These are phyloP conservation scores for Aspergillus taichungensis DNA, from an alignment of 495 filamentous ascomycete genomes.

Conservation along the genomic window DNA sequence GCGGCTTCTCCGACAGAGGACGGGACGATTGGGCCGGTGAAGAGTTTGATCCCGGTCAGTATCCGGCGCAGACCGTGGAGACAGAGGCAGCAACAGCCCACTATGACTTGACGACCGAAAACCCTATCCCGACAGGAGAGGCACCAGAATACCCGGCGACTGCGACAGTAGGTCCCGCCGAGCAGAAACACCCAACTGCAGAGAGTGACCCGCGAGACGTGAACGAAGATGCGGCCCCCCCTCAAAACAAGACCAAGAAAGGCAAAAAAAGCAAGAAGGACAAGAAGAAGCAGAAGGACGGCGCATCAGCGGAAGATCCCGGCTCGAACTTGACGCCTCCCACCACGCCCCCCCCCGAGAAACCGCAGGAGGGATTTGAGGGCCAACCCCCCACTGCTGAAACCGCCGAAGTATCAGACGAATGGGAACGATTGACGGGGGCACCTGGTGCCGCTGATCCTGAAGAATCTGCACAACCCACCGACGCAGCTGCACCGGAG, in stretches of 20 bases:
- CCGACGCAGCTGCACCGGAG: background rate
- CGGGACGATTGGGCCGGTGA: background rate
- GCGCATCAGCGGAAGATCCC: conserved; percentile 9
- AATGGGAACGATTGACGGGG: background rate
- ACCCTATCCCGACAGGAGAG: background rate
- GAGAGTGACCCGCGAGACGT: conserved; percentile 4
- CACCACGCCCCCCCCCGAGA: conserved; percentile 26
- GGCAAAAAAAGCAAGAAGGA: conserved; percentile 20
- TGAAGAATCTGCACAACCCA: conserved; percentile 2
- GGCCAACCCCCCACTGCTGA: conserved; percentile 3
- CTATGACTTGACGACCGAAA: too few relatives aligned
- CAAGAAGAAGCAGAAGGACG: conserved; percentile 16
- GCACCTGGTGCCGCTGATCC: background rate
- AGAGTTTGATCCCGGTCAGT: background rate
- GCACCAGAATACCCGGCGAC: background rate
- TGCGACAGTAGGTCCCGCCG: background rate
- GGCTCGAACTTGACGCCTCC: conserved; percentile 31
- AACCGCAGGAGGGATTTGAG: conserved; percentile 4
- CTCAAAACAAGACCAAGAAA: conserved; percentile 13
- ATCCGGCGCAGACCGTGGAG: background rate
- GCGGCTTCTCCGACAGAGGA: conserved; percentile 6
- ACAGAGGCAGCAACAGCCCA: background rate
- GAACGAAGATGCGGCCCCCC: background rate
- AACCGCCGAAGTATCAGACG: conserved; percentile 3
- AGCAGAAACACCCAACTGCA: conserved; percentile 1